These are phyloP conservation scores for Nitzschia inconspicua DNA, from an alignment of 108 stramenopile species.

Conservation along the genomic window DNA sequence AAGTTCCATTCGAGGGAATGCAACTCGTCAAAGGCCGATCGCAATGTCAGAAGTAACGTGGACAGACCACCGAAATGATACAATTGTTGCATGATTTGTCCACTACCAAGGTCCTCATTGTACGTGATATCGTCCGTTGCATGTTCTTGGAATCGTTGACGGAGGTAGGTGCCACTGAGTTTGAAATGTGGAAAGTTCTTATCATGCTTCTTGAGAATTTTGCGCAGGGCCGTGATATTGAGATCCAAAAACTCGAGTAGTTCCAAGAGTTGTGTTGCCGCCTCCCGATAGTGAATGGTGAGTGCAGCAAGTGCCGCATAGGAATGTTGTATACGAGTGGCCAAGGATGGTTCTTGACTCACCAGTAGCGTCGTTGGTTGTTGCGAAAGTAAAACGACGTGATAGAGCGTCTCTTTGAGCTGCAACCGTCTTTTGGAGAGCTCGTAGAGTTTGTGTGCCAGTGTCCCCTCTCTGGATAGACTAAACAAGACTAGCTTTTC, in stretches of 20 bases:
- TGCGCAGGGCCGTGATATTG: slow-evolving; percentile 64
- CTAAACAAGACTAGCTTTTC: slow-evolving; percentile 69
- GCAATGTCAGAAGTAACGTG: slow-evolving; percentile 33
- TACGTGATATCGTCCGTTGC: neutral
- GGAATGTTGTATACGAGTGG: too few relatives aligned
- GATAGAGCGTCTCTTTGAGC: too few relatives aligned
- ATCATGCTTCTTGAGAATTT: slow-evolving; percentile 87
- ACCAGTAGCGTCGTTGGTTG: too few relatives aligned
- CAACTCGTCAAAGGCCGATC: slow-evolving; percentile 26
- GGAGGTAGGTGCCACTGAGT: slow-evolving; percentile 2
- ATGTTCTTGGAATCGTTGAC: slow-evolving; percentile 2
- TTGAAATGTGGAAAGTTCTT: slow-evolving; percentile 31
- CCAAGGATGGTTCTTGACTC: too few relatives aligned
- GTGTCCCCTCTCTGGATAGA: slow-evolving; percentile 43
- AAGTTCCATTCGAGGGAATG: slow-evolving; percentile 23
- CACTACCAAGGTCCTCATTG: neutral
- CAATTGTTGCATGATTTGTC: slow-evolving; percentile 23
- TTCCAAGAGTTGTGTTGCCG: too few relatives aligned
- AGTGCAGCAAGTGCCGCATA: too few relatives aligned
- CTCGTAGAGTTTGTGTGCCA: slow-evolving; percentile 32
- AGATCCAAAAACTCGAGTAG: too few relatives aligned
- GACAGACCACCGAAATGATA: slow-evolving; percentile 29
- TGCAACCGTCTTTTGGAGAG: too few relatives aligned
- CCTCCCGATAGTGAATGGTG: too few relatives aligned
- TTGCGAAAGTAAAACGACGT: too few relatives aligned